Percentiles rank a stretch among this genome's conserved stretches.
Evolutionary conservation across 495 filamentous ascomycete species (phyloP).

Genomic region (Jackrogersella minutella): DNA sequence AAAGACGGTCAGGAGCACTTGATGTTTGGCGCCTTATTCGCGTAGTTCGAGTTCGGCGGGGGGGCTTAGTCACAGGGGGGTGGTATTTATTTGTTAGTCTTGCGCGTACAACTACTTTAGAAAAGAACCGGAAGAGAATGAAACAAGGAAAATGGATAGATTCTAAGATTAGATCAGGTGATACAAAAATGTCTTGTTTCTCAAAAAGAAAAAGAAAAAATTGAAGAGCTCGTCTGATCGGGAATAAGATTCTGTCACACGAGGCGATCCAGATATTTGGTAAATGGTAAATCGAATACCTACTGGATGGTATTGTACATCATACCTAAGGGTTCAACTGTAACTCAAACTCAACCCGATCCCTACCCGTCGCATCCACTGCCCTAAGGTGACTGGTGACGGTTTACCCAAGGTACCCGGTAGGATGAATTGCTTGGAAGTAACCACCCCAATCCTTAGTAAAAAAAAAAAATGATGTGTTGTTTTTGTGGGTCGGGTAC

Average conservation of each 20-base stretch:
- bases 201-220: too few species aligned
- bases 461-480: constrained; percentile 23
- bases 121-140: background rate
- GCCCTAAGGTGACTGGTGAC: background rate
- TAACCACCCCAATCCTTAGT: background rate
- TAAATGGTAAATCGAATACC: background rate
- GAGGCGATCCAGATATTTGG: constrained; percentile 1
- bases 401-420: background rate
- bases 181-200: too few species aligned
- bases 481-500: constrained; percentile 19
- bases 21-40: constrained; percentile 13
- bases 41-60: constrained; percentile 19
- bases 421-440: constrained; percentile 5
- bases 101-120: background rate
- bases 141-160: too few species aligned
- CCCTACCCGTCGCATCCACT: background rate
- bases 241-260: too few species aligned
- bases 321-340: background rate
- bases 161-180: too few species aligned
- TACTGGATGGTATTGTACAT: too few species aligned
- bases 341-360: background rate
- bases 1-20: background rate
- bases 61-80: constrained; percentile 21
- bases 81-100: background rate
- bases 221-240: too few species aligned